phyloP scores from a whole-genome alignment of 2,329 filamentous ascomycete genomes.

The Aspergillus bombycis region DNA sequence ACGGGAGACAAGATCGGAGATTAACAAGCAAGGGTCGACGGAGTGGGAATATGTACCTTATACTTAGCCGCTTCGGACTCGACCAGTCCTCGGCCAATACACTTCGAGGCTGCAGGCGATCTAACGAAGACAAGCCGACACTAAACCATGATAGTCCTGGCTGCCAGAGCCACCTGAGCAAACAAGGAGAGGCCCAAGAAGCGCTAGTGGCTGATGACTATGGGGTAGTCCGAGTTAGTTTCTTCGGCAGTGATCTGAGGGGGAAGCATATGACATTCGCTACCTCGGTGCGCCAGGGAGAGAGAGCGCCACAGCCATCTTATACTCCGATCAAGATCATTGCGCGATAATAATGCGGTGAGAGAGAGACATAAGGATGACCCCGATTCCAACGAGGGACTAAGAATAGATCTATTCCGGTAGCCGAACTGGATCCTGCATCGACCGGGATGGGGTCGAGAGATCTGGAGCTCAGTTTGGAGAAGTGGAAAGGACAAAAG shows the following conservation, averaged over 20 bases:
- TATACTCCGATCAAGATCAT: neutral
- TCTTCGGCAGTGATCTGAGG: neutral
- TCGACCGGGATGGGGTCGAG: neutral
- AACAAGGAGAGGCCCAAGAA: neutral
- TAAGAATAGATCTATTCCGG: neutral
- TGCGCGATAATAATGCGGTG: neutral
- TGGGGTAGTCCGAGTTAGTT: conserved; percentile 1
- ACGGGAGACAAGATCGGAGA: conserved; percentile 8
- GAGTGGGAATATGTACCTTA: neutral
- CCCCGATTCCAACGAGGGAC: neutral
- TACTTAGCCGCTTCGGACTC: neutral
- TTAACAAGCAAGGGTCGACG: conserved; percentile 10
- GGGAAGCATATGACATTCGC: conserved; percentile 4
- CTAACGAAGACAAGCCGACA: neutral
- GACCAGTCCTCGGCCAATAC: neutral
- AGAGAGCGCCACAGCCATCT: neutral
- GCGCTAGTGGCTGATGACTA: conserved; percentile 1
- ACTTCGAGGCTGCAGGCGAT: neutral
- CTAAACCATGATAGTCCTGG: conserved; percentile 5
- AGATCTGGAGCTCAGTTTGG: neutral
- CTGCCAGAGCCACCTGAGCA: conserved; percentile 5
- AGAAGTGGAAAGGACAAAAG: neutral
- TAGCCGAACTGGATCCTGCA: neutral
- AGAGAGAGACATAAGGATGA: neutral
- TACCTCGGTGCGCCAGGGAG: neutral